Evolutionary conservation across 2,329 filamentous ascomycete species (phyloP).

Genomic region (Rachicladosporium sp.): DNA sequence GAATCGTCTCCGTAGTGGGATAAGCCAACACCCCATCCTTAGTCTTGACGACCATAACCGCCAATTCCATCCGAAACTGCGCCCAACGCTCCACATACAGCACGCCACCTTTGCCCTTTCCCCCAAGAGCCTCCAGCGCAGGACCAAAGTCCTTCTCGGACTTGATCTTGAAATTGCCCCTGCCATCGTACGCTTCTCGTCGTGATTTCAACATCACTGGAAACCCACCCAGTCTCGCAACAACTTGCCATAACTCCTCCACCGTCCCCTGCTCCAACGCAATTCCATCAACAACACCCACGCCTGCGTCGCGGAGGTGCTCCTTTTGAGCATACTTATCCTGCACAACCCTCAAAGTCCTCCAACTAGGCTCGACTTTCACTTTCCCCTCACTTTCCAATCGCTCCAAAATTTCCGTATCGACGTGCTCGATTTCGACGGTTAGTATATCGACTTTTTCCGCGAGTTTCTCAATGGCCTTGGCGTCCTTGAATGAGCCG

Average conservation of each 20-base stretch:
- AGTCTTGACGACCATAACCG: slow-evolving; percentile 89
- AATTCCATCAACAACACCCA: slow-evolving; percentile 62
- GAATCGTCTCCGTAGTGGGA: slow-evolving; percentile 84
- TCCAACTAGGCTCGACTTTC: slow-evolving; percentile 64
- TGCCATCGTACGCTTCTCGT: slow-evolving; percentile 86
- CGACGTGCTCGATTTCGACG: slow-evolving; percentile 90
- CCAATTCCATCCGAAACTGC: slow-evolving; percentile 72
- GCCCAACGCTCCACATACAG: slow-evolving; percentile 88
- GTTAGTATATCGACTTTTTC: slow-evolving; percentile 67
- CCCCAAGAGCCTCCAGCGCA: slow-evolving; percentile 59
- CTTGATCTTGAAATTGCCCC: slow-evolving; percentile 57
- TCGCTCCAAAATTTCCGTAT: slow-evolving; percentile 80
- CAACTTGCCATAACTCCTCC: slow-evolving; percentile 51
- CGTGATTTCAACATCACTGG: slow-evolving; percentile 89
- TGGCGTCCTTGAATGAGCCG: slow-evolving; percentile 77
- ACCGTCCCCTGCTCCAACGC: slow-evolving; percentile 49
- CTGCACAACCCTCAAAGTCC: slow-evolving; percentile 77
- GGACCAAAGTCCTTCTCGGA: slow-evolving; percentile 46
- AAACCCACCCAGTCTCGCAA: slow-evolving; percentile 51
- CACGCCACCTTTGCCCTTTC: slow-evolving; percentile 35
- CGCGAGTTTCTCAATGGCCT: slow-evolving; percentile 70
- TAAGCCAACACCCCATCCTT: slow-evolving; percentile 65
- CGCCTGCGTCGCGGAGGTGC: slow-evolving; percentile 54
- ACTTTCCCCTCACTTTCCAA: slow-evolving; percentile 49
- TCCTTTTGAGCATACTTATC: slow-evolving; percentile 89